These are phyloP conservation scores for Tulasnella sp. DNA, from an alignment of 768 basidiomycete genomes.

Conservation along the genomic window DNA sequence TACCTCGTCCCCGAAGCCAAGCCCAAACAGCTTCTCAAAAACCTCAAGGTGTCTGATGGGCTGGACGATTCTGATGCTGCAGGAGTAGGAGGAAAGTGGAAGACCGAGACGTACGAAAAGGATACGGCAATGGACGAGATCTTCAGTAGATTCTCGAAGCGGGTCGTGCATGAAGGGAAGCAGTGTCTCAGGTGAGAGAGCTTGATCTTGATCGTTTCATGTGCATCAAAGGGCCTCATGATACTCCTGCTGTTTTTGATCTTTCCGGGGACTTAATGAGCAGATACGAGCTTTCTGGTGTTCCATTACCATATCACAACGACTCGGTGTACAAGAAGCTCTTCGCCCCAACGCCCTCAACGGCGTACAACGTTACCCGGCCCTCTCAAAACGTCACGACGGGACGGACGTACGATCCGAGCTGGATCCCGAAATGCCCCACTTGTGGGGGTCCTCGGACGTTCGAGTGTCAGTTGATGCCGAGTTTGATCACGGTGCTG, in stretches of 20 bases:
- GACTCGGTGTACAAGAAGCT: conserved; percentile 63
- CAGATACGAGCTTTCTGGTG: conserved; percentile 83
- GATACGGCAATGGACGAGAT: conserved; percentile 65
- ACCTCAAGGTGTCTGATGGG: conserved; percentile 21
- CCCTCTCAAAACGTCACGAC: not conserved
- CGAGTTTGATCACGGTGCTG: conserved; percentile 79
- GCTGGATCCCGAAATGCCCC: conserved; percentile 55
- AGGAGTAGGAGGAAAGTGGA: conserved; percentile 49
- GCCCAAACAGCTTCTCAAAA: conserved; percentile 29
- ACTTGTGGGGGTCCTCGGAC: conserved; percentile 57
- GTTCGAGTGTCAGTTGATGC: conserved; percentile 94
- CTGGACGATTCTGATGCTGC: conserved; percentile 29
- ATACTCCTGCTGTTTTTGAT: too few species aligned
- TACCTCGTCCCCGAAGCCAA: conserved; percentile 54
- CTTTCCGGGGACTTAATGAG: too few species aligned
- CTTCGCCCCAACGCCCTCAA: conserved; percentile 43
- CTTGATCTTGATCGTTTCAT: not conserved
- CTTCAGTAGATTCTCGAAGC: conserved; percentile 75
- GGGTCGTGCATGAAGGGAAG: conserved; percentile 60
- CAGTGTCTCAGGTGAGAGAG: conserved; percentile 76
- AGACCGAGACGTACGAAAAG: conserved; percentile 71
- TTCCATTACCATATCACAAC: conserved; percentile 77
- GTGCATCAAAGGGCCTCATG: too few species aligned
- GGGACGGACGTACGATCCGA: conserved; percentile 49
- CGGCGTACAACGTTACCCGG: not conserved